These are phyloP conservation scores for Candida schatavii DNA, from an alignment of 805 yeast species.

Conservation along the genomic window DNA sequence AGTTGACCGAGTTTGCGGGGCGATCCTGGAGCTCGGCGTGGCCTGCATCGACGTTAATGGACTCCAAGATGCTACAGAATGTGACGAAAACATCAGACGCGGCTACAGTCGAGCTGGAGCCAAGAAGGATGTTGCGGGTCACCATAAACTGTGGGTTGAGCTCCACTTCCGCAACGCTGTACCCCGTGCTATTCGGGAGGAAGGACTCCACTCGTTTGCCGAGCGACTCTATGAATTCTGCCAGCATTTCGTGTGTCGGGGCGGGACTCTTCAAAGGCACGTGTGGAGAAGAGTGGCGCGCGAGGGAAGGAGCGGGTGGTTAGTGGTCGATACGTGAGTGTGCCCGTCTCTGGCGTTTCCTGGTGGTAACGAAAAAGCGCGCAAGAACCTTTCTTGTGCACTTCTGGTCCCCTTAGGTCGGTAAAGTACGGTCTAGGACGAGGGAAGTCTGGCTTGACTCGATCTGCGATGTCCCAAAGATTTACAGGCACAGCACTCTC, in stretches of 20 bases:
- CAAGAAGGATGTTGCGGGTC: slow-evolving; percentile 28
- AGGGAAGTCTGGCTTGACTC: too few species aligned
- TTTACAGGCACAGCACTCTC: too few species aligned
- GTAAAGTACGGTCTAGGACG: too few species aligned
- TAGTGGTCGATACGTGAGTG: too few species aligned
- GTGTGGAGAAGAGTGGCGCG: too few species aligned
- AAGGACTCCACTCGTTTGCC: slow-evolving; percentile 29
- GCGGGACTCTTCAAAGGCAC: too few species aligned
- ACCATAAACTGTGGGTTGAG: slow-evolving; percentile 36
- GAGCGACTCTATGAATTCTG: slow-evolving; percentile 22
- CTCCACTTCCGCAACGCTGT: slow-evolving; percentile 37
- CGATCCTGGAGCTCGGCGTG: slow-evolving; percentile 21
- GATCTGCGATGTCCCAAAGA: too few species aligned
- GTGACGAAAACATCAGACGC: slow-evolving; percentile 19
- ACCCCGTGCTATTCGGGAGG: slow-evolving; percentile 39
- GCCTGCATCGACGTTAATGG: slow-evolving; percentile 22
- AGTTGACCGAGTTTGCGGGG: slow-evolving; percentile 28
- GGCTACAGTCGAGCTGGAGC: slow-evolving; percentile 8
- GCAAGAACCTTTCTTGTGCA: too few species aligned
- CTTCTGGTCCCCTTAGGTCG: too few species aligned
- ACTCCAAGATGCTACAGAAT: slow-evolving; percentile 21
- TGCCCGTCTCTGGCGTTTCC: too few species aligned
- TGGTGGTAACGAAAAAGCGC: too few species aligned
- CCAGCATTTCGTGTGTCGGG: not conserved
- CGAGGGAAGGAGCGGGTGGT: too few species aligned